Evolutionary conservation across 805 yeast species (phyloP).

Genomic region (Ogataea naganishii): DNA sequence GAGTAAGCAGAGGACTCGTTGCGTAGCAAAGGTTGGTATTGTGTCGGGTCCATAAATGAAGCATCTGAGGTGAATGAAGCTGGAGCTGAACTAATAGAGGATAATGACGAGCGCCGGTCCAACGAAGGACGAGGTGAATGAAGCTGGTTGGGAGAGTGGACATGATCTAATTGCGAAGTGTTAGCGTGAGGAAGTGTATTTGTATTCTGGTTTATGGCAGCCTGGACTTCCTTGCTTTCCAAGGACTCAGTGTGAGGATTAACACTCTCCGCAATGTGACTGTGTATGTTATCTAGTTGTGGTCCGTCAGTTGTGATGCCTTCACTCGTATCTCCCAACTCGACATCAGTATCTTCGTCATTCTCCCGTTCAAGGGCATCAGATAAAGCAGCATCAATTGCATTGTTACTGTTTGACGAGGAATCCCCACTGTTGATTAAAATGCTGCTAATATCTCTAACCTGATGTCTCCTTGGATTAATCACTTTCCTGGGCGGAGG

Average conservation of each 20-base stretch:
- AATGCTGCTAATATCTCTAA: too few species aligned
- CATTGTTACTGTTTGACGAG: conserved; percentile 10
- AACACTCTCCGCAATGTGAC: not conserved
- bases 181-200: too few species aligned
- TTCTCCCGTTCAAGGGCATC: conserved; percentile 10
- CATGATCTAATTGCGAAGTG: too few species aligned
- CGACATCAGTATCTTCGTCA: not conserved
- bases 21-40: conserved; percentile 10
- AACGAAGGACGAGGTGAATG: too few species aligned
- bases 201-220: too few species aligned
- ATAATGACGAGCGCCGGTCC: conserved; percentile 9
- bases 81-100: conserved; percentile 10
- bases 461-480: too few species aligned
- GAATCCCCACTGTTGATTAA: too few species aligned
- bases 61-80: conserved; percentile 11
- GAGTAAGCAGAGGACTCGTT: conserved; percentile 5
- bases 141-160: too few species aligned
- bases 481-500: too few species aligned
- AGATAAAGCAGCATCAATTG: conserved; percentile 15
- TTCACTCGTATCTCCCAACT: conserved; percentile 4
- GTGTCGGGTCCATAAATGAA: conserved; percentile 12
- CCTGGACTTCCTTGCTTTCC: too few species aligned
- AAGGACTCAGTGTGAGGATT: too few species aligned
- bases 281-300: not conserved
- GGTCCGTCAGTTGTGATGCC: not conserved